Conservation (phyloP, 495 filamentous ascomycete species). For the Podospora comata region DNA sequence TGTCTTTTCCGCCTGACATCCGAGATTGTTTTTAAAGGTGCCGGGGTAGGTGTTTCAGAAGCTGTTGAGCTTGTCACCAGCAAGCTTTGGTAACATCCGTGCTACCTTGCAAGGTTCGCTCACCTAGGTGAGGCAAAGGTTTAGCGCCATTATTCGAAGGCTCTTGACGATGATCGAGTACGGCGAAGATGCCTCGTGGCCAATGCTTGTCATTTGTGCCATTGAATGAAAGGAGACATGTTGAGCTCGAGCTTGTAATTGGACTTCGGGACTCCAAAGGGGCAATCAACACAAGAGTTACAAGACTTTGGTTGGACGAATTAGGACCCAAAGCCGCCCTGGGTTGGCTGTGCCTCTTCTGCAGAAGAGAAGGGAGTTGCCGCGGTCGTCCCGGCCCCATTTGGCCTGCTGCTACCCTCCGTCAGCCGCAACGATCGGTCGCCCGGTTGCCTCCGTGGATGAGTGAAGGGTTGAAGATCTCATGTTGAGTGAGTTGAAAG, state of each 20-base stretch:
- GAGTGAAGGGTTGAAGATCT: not conserved
- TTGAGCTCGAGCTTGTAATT: not conserved
- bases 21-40: not conserved
- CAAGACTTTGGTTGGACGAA: conserved; percentile 7
- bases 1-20: not conserved
- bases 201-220: too few species aligned
- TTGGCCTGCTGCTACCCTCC: not conserved
- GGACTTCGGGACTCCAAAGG: not conserved
- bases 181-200: too few species aligned
- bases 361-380: conserved; percentile 11
- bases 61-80: not conserved
- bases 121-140: not conserved
- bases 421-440: conserved; percentile 1
- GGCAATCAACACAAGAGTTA: conserved; percentile 16
- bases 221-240: not conserved
- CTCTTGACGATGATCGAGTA: not conserved
- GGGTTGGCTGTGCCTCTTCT: not conserved
- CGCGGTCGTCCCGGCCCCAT: not conserved
- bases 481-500: not conserved
- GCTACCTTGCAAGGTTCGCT: not conserved
- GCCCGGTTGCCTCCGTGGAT: not conserved
- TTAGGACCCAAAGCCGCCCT: conserved; percentile 7
- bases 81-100: not conserved
- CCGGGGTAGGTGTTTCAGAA: conserved; percentile 4
- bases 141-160: not conserved